Evolutionary conservation across 208 protist species (phyloP), one percentile per base, ranked within the genome.

Genomic region (Acanthamoeba divionensis): DNA sequence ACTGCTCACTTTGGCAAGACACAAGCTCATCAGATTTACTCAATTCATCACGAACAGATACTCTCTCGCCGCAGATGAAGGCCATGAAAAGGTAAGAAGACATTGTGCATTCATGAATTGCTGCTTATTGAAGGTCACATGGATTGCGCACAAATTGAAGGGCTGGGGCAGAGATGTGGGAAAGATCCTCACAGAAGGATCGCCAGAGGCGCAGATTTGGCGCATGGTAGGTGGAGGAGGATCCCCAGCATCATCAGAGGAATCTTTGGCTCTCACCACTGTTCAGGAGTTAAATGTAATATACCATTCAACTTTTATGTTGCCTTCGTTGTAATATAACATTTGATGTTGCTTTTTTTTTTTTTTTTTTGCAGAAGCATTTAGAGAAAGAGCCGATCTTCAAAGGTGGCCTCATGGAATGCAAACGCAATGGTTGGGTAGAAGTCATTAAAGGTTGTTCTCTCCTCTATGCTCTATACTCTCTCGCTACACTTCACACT

Each of bases 371-470:
- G 29, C 75, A 85, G 75, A 65, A 21, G 8, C 45, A 29, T 21
- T 9, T 63, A 13, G 75, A 24, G 1, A 29, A 13, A 8, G 75
- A 85, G 12, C 75, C 75, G 2, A 85, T 85, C 50, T 85, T 85
- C 50, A 85, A 85, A 36, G 75, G 75, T n/a, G 75, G 52, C 29
- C 60, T 85, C 52, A 85, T 85, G 75, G 75, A 85, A 44, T 48
- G 52, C 75, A 85, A 85, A 24, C 60, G 65, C 36, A 85, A 85
- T n/a, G 75, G 75, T 24, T 85, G 75, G 75, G 21, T 85, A 0
- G 75, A 85, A 36, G 75, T 85, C 52, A 85, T 38, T 55, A 85
- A 85, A 21, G 75, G 65, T 38, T n/a, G n/a, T n/a, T n/a, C n/a
- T n/a, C n/a, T n/a, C n/a, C n/a, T n/a, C n/a, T n/a, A n/a, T n/a